These are phyloP conservation scores for Lactarius sp. DNA, from an alignment of 768 basidiomycete species.

Conservation along the genomic window DNA sequence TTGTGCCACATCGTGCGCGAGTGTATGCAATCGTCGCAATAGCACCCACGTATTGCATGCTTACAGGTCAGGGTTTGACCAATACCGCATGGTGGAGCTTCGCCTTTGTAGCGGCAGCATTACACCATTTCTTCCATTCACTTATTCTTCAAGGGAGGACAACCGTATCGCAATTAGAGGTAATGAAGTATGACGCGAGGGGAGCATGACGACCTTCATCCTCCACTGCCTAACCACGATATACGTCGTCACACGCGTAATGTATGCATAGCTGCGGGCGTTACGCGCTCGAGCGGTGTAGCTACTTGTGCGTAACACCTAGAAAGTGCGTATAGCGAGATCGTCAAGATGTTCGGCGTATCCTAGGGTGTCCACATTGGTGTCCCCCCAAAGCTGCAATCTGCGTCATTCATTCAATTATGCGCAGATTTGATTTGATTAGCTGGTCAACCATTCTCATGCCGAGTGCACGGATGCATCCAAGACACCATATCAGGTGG, in stretches of 20 bases:
- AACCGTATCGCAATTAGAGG: constrained; percentile 47
- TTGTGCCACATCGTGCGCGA: neutral
- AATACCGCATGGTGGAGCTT: constrained; percentile 23
- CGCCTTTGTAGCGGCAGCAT: constrained; percentile 6
- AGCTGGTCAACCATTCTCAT: neutral
- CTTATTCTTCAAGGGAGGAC: constrained; percentile 43
- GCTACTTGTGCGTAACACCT: too few relatives aligned
- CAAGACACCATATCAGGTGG: too few relatives aligned
- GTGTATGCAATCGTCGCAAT: constrained; percentile 41
- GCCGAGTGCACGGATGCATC: neutral
- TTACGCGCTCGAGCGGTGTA: too few relatives aligned
- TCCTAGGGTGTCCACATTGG: neutral
- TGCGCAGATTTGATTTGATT: neutral
- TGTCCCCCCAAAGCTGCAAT: neutral
- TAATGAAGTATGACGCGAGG: constrained; percentile 48
- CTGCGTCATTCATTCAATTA: neutral
- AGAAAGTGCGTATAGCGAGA: neutral
- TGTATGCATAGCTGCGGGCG: neutral
- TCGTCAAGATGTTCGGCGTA: neutral
- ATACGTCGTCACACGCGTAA: neutral
- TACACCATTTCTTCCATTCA: constrained; percentile 29
- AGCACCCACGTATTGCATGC: constrained; percentile 38
- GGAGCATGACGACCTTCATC: constrained; percentile 39
- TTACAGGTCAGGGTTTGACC: constrained; percentile 13
- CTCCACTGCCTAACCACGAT: neutral